Evolutionary conservation across 495 filamentous ascomycete genomes (phyloP).

Genomic region (Cenococcum geophilum): DNA sequence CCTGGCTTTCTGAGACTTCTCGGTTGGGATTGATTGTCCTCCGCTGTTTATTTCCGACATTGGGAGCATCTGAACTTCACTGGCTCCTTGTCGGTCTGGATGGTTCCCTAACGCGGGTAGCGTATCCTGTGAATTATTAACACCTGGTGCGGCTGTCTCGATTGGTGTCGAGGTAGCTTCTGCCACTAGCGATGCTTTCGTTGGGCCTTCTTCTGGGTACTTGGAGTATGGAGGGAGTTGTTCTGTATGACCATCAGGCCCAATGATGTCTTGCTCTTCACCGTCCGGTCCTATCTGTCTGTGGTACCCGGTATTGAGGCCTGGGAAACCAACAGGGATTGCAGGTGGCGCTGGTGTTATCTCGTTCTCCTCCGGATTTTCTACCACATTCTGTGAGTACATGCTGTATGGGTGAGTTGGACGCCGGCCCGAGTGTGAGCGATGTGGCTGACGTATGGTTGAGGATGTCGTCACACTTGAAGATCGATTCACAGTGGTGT

Average conservation of each 20-base stretch:
- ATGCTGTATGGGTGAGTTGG: conserved; percentile 84
- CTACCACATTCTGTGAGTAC: conserved; percentile 72
- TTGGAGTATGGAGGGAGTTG: conserved; percentile 84
- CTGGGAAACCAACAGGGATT: conserved; percentile 72
- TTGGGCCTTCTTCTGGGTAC: conserved; percentile 54
- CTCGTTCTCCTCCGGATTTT: conserved; percentile 41
- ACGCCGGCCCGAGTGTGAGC: conserved; percentile 36
- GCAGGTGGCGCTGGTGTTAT: conserved; percentile 30
- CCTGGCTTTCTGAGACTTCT: conserved; percentile 21
- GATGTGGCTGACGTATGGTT: conserved; percentile 22
- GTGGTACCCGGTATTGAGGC: conserved; percentile 56
- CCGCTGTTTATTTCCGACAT: conserved; percentile 27
- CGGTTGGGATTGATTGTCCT: not conserved
- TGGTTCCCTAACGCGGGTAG: not conserved
- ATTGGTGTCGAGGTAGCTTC: conserved; percentile 17
- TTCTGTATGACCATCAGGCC: conserved; percentile 85
- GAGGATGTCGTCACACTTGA: conserved; percentile 33
- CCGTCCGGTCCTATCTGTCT: conserved; percentile 69
- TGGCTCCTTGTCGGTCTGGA: conserved; percentile 1
- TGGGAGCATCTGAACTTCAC: conserved; percentile 18
- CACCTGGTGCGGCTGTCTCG: not conserved
- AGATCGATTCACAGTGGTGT: conserved; percentile 31
- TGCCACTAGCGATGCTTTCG: conserved; percentile 26
- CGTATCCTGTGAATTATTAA: conserved; percentile 13
- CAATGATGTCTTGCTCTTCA: conserved; percentile 82